Evolutionary conservation across 164 flowering plant species (phyloP), one percentile per base, ranked within the genome.

Genomic region (Litsea cubeba): DNA sequence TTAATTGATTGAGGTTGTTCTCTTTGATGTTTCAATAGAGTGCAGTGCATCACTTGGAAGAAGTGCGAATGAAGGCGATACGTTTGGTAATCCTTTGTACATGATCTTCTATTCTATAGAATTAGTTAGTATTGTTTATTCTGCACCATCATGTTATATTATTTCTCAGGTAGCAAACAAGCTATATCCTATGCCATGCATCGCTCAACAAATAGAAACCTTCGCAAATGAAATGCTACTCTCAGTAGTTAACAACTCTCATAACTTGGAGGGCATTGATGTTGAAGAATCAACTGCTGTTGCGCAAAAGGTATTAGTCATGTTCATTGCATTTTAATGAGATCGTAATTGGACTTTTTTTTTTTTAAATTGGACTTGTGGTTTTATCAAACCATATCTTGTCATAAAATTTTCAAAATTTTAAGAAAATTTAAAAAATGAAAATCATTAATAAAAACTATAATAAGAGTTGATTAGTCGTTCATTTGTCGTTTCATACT

Each of bases 11-110:
- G 15, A 6, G 20, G 8, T 28, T 70, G 73, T 12, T 62, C 22
- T 77, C 64, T 79, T 73, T 66, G 40, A 26, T 30, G 18, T 66
- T 50, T 78, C 57, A 22, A 76, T 62, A 96, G 99, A 90, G 98
- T 89, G 92, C 98, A 69, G 91, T 90, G 77, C 93, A 96, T 88
- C 91, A 78, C 25, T 76, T 83, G 82, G 99, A 91, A 81, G 97
- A 96, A 86, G 97, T 96, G 58, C 91, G 97, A 10, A 90, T 87
- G 94, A 94, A 92, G 86, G 98, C 99, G 67, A 94, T 96, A 77
- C 97, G 99, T 60, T 85, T 96, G 97, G 99, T 96, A 94, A 24
- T 68, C 7, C 49, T 23, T 24, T 65, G 32, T 64, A 2, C 3
- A 30, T 73, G 82, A 78, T 12, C 12, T 18, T 23, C 58, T 68